Percentiles rank a stretch among this genome's conserved stretches.
Evolutionary conservation across 2,329 filamentous ascomycete genomes (phyloP).

Genomic region (Cytospora piceicola): DNA sequence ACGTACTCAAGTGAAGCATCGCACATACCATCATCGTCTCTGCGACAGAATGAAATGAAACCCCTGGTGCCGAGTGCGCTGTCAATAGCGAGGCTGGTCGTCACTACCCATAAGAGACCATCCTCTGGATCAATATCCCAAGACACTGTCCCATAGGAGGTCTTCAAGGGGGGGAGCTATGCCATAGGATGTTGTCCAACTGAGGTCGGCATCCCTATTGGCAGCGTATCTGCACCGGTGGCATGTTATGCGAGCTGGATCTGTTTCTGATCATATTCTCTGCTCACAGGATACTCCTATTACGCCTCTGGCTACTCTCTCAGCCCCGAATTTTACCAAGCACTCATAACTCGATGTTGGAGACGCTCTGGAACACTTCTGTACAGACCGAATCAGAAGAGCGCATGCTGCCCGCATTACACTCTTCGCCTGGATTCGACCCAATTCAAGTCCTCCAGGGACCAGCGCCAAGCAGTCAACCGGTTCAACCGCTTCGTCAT

Average conservation of each 20-base stretch:
- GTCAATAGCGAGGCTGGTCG: background rate
- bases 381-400: constrained; percentile 77
- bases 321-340: constrained; percentile 70
- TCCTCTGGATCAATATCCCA: background rate
- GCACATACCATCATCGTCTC: background rate
- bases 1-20: constrained; percentile 4
- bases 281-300: constrained; percentile 68
- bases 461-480: constrained; percentile 77
- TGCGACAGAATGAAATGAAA: background rate
- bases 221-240: background rate
- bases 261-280: constrained; percentile 19
- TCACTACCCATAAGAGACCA: background rate
- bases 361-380: constrained; percentile 72
- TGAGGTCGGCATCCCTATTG: background rate
- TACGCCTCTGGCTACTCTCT: constrained; percentile 67
- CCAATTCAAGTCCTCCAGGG: constrained; percentile 67
- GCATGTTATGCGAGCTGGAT: background rate
- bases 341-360: constrained; percentile 75
- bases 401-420: constrained; percentile 91
- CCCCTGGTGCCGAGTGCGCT: background rate
- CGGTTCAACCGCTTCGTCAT: constrained; percentile 71
- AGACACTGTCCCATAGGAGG: background rate
- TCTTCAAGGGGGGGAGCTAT: background rate
- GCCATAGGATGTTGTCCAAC: background rate
- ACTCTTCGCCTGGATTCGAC: constrained; percentile 73